A percentile compares a stretch with the other conserved stretches of the same genome.
Conservation (phyloP, 2,329 filamentous ascomycete species). For the Fusarium sp. region DNA sequence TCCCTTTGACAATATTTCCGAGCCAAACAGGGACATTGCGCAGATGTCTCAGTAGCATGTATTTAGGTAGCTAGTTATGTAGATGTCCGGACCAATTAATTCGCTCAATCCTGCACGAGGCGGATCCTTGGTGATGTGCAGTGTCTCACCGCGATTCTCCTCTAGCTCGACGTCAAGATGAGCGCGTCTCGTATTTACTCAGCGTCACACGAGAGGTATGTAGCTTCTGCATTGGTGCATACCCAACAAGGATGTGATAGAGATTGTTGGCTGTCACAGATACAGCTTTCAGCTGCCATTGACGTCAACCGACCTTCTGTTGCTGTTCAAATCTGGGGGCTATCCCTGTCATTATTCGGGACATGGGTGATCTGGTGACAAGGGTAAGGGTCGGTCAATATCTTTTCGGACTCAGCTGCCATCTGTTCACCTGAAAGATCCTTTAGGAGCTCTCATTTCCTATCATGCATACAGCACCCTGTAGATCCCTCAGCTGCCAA, state of each 20-base stretch:
- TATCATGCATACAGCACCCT: background rate
- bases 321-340: too few relatives aligned
- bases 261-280: too few relatives aligned
- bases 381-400: too few relatives aligned
- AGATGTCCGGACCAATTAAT: slow-evolving; percentile 2
- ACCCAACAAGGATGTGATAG: too few relatives aligned
- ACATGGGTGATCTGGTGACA: too few relatives aligned
- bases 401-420: too few relatives aligned
- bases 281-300: background rate
- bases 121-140: background rate
- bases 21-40: background rate
- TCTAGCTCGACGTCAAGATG: too few relatives aligned
- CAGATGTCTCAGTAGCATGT: background rate
- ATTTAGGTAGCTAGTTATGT: background rate
- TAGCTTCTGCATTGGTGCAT: too few relatives aligned
- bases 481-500: slow-evolving; percentile 7
- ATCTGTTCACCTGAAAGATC: background rate
- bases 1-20: slow-evolving; percentile 39
- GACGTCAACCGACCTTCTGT: too few relatives aligned
- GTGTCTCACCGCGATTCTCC: slow-evolving; percentile 1
- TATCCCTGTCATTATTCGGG: too few relatives aligned
- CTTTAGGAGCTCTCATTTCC: background rate
- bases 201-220: too few relatives aligned
- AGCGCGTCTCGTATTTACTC: too few relatives aligned
- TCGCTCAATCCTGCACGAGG: slow-evolving; percentile 2